Base-by-base conservation (phyloP, 331 rosid species). In the Rosa hybrid region DNA sequence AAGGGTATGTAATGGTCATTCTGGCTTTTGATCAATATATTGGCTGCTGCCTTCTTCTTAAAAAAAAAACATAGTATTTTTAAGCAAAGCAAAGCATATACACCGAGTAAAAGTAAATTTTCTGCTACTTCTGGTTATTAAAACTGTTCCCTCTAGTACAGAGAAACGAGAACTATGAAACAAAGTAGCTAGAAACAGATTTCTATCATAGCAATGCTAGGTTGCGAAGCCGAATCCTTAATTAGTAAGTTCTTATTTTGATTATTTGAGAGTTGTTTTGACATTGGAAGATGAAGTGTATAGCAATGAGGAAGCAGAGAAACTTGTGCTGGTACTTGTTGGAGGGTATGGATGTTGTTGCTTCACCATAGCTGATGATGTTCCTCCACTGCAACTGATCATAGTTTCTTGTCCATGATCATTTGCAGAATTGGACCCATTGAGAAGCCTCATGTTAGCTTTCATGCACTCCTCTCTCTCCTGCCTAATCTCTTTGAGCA, bases 401-500 rank as follows among this genome's bases (percentile, higher is more conserved):
- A 64, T 68, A 73, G 51, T 77, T 71, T 79, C 86, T 83, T 82
- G 50, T 77, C 77, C 67, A 11, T 34, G 83, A 56, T 79, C 78
- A 84, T 82, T 78, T 80, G 80, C 84, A 60, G 82, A 86, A 83
- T 65, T 14, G 44, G 84, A 71, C 7, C 82, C 81, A 70, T 78
- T 68, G 16, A 69, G 83, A 80, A 81, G 86, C 86, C 21, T 67
- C 71, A 71, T 85, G 39, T 86, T 84, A 38, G 79, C 88, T 84
- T 92, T 90, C 83, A 79, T 71, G 72, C 79, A 87, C 34, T 82
- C 91, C 64, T 86, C 88, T 57, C 81, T 85, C 54, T 81, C 92
- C 30, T 85, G 93, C 85, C 87, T 86, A 68, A 91, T 92, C 78
- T 92, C 97, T 4, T 86, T 82, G 57, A 92, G 80, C 93, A 94